A percentile compares a stretch with the other conserved stretches of the same genome.
Conservation (phyloP, 2,329 filamentous ascomycete species). For the Aureobasidium leucospermi region DNA sequence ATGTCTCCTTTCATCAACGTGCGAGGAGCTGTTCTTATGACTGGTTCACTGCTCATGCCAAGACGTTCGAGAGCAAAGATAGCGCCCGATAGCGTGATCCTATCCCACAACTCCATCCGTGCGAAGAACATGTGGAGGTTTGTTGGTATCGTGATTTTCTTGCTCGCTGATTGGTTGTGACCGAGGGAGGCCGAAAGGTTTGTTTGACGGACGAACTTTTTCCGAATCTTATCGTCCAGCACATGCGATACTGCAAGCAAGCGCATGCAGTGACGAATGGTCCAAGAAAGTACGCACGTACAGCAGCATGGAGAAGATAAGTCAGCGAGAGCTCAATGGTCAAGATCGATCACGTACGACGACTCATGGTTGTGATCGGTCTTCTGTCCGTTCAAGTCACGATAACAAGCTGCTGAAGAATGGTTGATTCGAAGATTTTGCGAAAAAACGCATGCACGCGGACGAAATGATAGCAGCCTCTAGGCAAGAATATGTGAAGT, state of each 20-base stretch:
- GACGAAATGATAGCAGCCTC: background rate
- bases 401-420: background rate
- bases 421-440: background rate
- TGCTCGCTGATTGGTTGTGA: background rate
- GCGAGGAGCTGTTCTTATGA: conserved; percentile 14
- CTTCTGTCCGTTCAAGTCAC: background rate
- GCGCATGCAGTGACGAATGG: background rate
- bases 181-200: background rate
- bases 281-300: background rate
- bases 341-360: background rate
- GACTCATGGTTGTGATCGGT: background rate
- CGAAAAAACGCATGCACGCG: background rate
- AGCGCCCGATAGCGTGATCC: conserved; percentile 12
- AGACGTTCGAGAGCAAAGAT: conserved; percentile 12
- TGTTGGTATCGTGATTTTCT: background rate
- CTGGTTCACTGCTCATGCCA: conserved; percentile 7
- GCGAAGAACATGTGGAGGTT: background rate
- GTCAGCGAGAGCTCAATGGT: background rate
- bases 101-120: conserved; percentile 4
- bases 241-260: background rate
- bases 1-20: background rate
- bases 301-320: background rate
- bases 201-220: background rate
- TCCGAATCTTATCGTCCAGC: background rate
- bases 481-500: background rate